A percentile compares a stretch with the other conserved stretches of the same genome.
These are phyloP conservation scores for Rhynchosporium secalis DNA, from an alignment of 2,329 filamentous ascomycete species.

Conservation along the genomic window DNA sequence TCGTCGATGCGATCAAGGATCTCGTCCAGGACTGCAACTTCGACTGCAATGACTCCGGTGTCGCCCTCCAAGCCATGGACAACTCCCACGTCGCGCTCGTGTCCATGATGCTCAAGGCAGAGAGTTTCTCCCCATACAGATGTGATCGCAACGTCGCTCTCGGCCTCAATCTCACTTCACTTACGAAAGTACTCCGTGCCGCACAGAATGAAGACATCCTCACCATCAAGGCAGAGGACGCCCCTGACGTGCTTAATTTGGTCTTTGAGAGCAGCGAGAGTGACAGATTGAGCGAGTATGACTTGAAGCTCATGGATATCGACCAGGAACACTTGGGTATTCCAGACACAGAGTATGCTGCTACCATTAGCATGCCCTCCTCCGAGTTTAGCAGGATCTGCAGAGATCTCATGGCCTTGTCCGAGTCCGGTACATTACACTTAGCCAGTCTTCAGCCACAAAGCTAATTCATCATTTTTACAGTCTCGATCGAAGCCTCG, in stretches of 20 bases:
- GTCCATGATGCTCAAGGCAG: slow-evolving; percentile 97
- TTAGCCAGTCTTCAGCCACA: background rate
- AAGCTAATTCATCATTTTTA: slow-evolving; percentile 25
- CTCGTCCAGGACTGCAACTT: slow-evolving; percentile 99
- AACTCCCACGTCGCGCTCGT: slow-evolving; percentile 99
- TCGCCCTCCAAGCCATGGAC: slow-evolving; percentile 99
- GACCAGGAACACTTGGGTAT: slow-evolving; percentile 99
- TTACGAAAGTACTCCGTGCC: slow-evolving; percentile 95
- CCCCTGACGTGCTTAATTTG: slow-evolving; percentile 92
- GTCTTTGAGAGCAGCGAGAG: slow-evolving; percentile 87
- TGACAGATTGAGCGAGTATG: slow-evolving; percentile 96
- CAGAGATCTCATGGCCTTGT: slow-evolving; percentile 86
- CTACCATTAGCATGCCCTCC: slow-evolving; percentile 85
- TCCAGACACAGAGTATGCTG: slow-evolving; percentile 96
- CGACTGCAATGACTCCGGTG: slow-evolving; percentile 99
- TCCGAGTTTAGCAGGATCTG: slow-evolving; percentile 93
- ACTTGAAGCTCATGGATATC: slow-evolving; percentile 99
- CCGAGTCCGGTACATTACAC: slow-evolving; percentile 77
- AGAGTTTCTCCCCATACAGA: slow-evolving; percentile 91
- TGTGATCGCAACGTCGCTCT: slow-evolving; percentile 99
- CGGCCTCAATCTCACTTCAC: slow-evolving; percentile 92
- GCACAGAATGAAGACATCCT: slow-evolving; percentile 93
- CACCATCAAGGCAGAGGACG: slow-evolving; percentile 96
- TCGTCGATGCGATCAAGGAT: slow-evolving; percentile 98
- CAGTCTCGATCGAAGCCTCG: slow-evolving; percentile 91